Evolutionary conservation across 208 protist genomes (phyloP).

Genomic region (Acanthamoeba healyi): DNA sequence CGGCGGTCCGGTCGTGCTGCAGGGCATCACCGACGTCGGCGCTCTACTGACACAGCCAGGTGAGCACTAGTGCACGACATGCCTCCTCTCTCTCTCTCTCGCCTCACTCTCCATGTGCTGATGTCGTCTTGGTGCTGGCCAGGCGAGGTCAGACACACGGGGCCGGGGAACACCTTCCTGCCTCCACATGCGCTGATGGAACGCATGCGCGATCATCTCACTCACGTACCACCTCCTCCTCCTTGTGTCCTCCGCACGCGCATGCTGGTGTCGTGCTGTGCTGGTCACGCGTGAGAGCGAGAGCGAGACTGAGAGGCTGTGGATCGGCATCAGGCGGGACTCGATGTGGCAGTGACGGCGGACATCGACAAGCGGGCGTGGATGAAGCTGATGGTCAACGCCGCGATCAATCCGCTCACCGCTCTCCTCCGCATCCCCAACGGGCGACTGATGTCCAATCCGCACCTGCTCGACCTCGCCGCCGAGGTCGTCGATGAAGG

Average conservation of each 20-base stretch:
- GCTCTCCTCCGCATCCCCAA: background rate
- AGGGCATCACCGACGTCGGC: no score
- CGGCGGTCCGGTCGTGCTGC: background rate
- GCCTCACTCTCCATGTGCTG: background rate
- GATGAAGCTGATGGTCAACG: slow-evolving; percentile 26
- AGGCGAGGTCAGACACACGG: background rate
- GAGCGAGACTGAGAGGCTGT: no score
- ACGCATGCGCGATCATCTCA: background rate
- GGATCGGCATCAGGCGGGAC: background rate
- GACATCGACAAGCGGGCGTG: background rate
- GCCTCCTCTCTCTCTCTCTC: no score
- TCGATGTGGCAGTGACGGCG: background rate
- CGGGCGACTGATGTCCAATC: background rate
- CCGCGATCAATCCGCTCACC: background rate
- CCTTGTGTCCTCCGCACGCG: no score
- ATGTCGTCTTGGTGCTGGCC: no score
- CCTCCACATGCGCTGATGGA: background rate
- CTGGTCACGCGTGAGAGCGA: no score
- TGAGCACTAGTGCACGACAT: background rate
- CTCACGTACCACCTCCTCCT: background rate
- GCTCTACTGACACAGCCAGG: background rate
- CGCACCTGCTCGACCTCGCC: background rate
- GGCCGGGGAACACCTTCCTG: background rate
- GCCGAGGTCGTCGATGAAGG: background rate
- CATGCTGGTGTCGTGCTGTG: no score